These are phyloP conservation scores for Vigna radiata DNA, from an alignment of 306 rosid species.

Conservation along the genomic window DNA sequence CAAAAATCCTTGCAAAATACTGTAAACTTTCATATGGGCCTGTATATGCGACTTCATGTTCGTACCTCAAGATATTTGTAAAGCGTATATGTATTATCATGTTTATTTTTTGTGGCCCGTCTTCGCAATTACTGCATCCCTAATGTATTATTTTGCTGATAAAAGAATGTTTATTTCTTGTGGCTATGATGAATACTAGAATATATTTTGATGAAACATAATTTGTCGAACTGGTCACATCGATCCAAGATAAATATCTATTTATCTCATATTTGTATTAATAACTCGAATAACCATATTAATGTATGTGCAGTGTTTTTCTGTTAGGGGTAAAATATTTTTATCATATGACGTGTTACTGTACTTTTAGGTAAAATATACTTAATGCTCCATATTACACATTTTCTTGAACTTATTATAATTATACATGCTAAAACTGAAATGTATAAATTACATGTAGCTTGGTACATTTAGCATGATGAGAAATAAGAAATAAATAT, in stretches of 20 bases:
- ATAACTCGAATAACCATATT: conserved; percentile 11
- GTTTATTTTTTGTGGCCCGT: neutral
- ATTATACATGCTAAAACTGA: neutral
- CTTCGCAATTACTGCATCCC: no score
- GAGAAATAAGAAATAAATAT: neutral
- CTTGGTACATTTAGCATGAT: neutral
- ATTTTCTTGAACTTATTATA: neutral
- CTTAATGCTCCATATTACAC: neutral
- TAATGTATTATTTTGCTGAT: no score
- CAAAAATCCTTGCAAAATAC: neutral
- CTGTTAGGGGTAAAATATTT: neutral
- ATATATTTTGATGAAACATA: conserved; percentile 37
- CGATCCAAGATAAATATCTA: neutral
- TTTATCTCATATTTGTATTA: conserved; percentile 16
- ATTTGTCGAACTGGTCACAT: neutral
- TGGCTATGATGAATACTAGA: conserved; percentile 25
- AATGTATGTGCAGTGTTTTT: neutral
- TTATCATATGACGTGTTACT: neutral
- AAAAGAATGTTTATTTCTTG: neutral
- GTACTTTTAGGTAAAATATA: neutral
- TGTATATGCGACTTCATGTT: conserved; percentile 30
- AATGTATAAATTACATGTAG: neutral
- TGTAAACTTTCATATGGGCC: neutral
- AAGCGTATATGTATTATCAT: neutral
- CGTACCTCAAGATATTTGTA: neutral